These are phyloP conservation scores for Lecanicillium sp. DNA, from an alignment of 2,329 filamentous ascomycete genomes.

Conservation along the genomic window DNA sequence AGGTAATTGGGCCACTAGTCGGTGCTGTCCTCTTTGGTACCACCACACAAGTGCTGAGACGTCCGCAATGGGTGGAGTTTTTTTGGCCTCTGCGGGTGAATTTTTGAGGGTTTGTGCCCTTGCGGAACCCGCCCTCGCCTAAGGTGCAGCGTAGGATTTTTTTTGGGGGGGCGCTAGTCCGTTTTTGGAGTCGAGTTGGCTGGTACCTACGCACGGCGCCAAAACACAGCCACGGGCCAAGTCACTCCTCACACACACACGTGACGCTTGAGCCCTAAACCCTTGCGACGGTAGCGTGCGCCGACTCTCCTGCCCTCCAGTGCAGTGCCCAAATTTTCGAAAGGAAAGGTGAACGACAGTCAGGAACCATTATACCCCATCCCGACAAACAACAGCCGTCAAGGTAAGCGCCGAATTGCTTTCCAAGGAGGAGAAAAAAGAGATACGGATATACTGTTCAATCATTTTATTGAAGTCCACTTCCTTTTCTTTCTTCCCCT, in stretches of 20 bases:
- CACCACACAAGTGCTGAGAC: too few relatives aligned
- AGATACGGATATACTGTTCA: background rate
- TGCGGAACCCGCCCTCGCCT: background rate
- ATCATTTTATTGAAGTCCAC: too few relatives aligned
- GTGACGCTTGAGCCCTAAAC: conserved; percentile 6
- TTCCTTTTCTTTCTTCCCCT: too few relatives aligned
- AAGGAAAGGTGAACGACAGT: conserved; percentile 4
- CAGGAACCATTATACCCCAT: conserved; percentile 8
- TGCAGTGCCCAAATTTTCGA: conserved; percentile 6
- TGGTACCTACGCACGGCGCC: too few relatives aligned
- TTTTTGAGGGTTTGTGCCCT: conserved; percentile 11
- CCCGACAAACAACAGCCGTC: conserved; percentile 8
- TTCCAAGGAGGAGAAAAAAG: background rate
- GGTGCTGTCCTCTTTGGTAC: background rate
- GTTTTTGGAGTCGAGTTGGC: too few relatives aligned
- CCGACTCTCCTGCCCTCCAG: background rate
- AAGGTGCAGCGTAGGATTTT: too few relatives aligned
- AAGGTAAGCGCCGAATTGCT: conserved; percentile 5
- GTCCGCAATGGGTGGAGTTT: too few relatives aligned
- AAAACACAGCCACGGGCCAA: too few relatives aligned
- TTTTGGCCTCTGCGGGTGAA: background rate
- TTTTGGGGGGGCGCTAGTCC: background rate
- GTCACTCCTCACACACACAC: background rate
- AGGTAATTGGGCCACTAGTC: background rate
- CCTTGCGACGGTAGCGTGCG: conserved; percentile 1